Evolutionary conservation across 306 rosid species (phyloP).

Genomic region (Begonia loranthoides): DNA sequence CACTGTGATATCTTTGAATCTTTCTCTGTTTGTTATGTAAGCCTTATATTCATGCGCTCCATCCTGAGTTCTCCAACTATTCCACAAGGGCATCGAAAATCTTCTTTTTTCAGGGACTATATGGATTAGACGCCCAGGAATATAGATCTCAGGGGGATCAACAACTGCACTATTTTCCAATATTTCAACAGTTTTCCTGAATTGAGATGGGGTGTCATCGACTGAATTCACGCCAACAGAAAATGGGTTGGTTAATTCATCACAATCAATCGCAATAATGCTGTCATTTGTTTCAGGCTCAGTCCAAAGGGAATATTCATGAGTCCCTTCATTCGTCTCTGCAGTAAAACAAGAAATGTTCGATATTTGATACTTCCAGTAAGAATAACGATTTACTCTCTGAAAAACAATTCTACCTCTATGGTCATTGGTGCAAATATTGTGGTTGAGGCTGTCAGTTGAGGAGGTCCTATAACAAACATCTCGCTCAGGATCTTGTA

Average conservation of each 20-base stretch:
- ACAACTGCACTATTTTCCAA: constrained; percentile 32
- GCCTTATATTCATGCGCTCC: constrained; percentile 37
- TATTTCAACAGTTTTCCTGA: constrained; percentile 43
- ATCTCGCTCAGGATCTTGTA: constrained; percentile 24
- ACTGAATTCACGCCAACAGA: constrained; percentile 13
- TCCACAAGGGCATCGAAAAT: constrained; percentile 17
- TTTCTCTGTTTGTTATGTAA: constrained; percentile 55
- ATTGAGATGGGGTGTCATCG: constrained; percentile 39
- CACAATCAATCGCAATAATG: constrained; percentile 16
- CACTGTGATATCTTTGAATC: constrained; percentile 67
- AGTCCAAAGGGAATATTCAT: constrained; percentile 25
- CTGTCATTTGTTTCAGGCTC: constrained; percentile 22
- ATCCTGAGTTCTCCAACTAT: constrained; percentile 20
- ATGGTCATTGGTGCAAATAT: constrained; percentile 16
- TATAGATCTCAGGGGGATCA: constrained; percentile 60
- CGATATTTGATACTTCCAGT: not conserved
- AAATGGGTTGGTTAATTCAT: constrained; percentile 30
- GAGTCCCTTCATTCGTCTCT: constrained; percentile 22
- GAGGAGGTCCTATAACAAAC: constrained; percentile 13
- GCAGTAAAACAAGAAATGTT: constrained; percentile 12
- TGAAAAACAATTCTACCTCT: constrained; percentile 19
- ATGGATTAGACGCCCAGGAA: constrained; percentile 74
- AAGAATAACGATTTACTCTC: too few species aligned
- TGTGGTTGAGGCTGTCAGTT: constrained; percentile 16
- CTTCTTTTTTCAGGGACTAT: constrained; percentile 36